Base-by-base conservation (phyloP, 2,329 filamentous ascomycete genomes). In the Monosporascus sp. region DNA sequence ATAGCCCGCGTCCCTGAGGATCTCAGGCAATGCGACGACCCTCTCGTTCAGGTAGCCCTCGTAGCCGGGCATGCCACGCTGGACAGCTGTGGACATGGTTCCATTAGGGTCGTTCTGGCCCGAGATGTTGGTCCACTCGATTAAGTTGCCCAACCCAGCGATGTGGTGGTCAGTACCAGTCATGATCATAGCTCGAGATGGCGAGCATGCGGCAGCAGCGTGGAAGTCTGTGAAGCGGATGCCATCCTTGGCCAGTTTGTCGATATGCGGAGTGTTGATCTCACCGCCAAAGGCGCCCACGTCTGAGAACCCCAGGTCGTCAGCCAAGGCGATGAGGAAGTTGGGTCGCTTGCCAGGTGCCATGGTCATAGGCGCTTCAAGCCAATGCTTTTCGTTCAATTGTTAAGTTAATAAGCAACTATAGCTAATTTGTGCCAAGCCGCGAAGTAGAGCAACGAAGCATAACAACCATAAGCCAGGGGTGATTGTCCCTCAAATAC, bases 171-270 rank as follows among this genome's bases (percentile, higher is more conserved):
- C 82, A 0, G 82, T 86, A 4, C 82, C 82, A 0, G 81, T 85
- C 75, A 86, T 80, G 59, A 87, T 77, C 84, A 87, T 87, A 19
- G 82, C 80, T 38, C 83, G 73, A 3, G 81, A 83, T 2, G 84
- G 84, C 49, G 82, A 86, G 67, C 82, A 87, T 49, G 84, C 83
- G 2, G 82, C 79, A 0, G 84, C 83, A 2, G 82, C 79, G 61
- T 87, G 84, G 65, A 85, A 86, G 60, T 85, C 80, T 0, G 82
- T 86, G 61, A 86, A 83, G 5, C 82, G 78, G 20, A 86, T 67
- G 31, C 82, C 77, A 52, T 67, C 63, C 16, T 73, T 68, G 3
- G 78, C 74, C 3, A 82, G 65, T 38, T 75, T 77, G 66, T 84
- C 78, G 38, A 85, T 71, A 60, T 82, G 78, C 1, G 82, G 82